Conservation (phyloP, 2,329 filamentous ascomycete genomes). For the Fusarium acutatum region DNA sequence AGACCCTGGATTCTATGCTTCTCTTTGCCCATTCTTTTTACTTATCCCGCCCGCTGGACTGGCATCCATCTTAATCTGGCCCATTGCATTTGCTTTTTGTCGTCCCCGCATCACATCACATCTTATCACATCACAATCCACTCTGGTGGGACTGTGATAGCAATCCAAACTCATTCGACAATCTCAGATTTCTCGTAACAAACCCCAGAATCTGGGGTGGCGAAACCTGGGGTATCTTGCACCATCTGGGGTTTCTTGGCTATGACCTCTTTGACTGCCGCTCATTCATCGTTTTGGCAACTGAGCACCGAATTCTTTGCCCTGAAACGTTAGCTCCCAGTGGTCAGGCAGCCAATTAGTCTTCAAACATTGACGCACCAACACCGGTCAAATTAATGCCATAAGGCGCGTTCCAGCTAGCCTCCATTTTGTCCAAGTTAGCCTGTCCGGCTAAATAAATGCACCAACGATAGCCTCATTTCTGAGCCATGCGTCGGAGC, state of each 20-base stretch:
- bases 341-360: background rate
- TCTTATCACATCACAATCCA: background rate
- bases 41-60: background rate
- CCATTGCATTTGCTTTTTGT: background rate
- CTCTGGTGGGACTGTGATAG: background rate
- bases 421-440: background rate
- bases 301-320: background rate
- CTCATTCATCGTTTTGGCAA: background rate
- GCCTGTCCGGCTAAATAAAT: slow-evolving; percentile 4
- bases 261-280: background rate
- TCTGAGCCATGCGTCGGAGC: background rate
- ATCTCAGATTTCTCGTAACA: background rate
- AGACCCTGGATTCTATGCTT: slow-evolving; percentile 6
- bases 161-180: background rate
- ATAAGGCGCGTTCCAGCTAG: background rate
- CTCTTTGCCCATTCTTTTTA: background rate
- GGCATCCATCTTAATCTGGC: background rate
- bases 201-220: background rate
- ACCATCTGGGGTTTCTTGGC: slow-evolving; percentile 3
- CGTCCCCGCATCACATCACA: background rate
- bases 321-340: background rate
- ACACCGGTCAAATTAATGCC: background rate
- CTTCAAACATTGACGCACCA: background rate
- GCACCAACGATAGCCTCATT: background rate
- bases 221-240: slow-evolving; percentile 15